Evolutionary conservation across 2,329 filamentous ascomycete species (phyloP).

Genomic region (Aspergillus oerlinghausenensis): DNA sequence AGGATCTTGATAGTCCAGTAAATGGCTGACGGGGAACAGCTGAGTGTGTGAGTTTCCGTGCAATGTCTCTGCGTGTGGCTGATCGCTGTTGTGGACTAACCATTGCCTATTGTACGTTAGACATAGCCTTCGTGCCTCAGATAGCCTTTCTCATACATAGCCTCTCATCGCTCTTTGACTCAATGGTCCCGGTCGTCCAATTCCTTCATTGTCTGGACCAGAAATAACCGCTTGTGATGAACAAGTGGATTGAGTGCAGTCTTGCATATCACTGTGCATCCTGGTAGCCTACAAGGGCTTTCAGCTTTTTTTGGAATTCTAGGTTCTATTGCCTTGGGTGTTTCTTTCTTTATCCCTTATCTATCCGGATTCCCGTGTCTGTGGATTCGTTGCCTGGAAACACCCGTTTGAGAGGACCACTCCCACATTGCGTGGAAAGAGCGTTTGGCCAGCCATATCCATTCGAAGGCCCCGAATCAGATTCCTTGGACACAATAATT

Average conservation of each 20-base stretch:
- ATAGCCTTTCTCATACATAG: conserved; percentile 3
- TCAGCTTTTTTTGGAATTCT: neutral
- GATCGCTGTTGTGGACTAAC: conserved; percentile 9
- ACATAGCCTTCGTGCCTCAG: conserved; percentile 9
- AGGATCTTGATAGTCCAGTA: conserved; percentile 12
- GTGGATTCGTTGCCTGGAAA: neutral
- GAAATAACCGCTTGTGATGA: neutral
- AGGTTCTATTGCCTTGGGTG: neutral
- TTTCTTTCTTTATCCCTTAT: neutral
- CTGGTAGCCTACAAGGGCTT: neutral
- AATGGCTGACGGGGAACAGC: conserved; percentile 19
- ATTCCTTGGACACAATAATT: neutral
- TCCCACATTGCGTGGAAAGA: neutral
- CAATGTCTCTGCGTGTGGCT: conserved; percentile 3
- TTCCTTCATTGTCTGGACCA: neutral
- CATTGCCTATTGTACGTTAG: conserved; percentile 2
- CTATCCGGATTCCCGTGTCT: neutral
- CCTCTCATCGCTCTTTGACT: conserved; percentile 12
- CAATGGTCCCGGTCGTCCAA: conserved; percentile 6
- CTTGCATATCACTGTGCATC: neutral
- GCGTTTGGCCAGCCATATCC: neutral
- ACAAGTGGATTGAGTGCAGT: neutral
- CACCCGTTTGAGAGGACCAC: neutral
- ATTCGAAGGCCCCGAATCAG: neutral
- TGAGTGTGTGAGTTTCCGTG: conserved; percentile 24